Evolutionary conservation across 768 basidiomycete genomes (phyloP).

Genomic region (Leccinellum albellum): DNA sequence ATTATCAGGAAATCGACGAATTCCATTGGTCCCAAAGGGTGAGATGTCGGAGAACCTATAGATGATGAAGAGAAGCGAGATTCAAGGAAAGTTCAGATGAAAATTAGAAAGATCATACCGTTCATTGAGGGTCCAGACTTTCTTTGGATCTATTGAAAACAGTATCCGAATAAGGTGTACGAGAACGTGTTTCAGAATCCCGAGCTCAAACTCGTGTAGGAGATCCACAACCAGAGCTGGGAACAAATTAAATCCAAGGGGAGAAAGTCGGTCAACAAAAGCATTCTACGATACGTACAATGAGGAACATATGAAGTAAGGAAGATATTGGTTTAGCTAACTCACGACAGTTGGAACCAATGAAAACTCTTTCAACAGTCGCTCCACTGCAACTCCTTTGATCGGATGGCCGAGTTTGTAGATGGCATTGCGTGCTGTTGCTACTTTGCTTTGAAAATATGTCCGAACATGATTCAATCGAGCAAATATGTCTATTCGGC

Average conservation of each 20-base stretch:
- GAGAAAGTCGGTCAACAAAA: not conserved
- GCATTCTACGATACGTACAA: not conserved
- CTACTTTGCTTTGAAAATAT: not conserved
- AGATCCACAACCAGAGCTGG: not conserved
- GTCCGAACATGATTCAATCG: not conserved
- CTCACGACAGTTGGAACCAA: not conserved
- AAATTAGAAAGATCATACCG: not conserved
- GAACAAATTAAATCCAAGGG: not conserved
- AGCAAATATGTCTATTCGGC: too few relatives aligned
- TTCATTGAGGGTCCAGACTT: not conserved
- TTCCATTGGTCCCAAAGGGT: not conserved
- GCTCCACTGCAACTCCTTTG: not conserved
- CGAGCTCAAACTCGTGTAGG: not conserved
- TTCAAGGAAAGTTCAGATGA: not conserved
- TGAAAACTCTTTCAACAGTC: not conserved
- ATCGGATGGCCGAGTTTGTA: not conserved
- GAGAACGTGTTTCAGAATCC: not conserved
- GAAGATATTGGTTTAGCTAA: not conserved
- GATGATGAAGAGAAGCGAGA: not conserved
- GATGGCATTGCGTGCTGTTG: not conserved
- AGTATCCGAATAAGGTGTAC: not conserved
- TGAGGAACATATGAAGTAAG: not conserved
- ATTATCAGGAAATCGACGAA: not conserved
- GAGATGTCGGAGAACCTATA: not conserved
- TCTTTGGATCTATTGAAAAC: not conserved